Conservation (phyloP, 352 stramenopile genomes). For the Globisporangium cylindrosporum region DNA sequence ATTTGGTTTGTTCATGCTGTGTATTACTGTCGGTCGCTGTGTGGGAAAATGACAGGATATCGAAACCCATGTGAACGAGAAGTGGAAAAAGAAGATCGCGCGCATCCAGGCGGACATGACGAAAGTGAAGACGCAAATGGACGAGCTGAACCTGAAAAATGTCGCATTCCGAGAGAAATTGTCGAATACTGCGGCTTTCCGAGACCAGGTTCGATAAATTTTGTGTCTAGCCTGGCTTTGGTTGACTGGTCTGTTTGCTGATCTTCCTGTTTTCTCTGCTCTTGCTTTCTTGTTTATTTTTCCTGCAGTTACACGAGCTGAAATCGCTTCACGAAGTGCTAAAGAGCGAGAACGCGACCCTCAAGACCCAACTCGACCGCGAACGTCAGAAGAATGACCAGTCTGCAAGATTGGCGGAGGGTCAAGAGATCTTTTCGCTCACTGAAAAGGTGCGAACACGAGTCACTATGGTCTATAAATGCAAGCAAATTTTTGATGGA, state of each 20-base stretch:
- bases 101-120: conserved; percentile 66
- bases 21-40: not conserved
- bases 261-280: not conserved
- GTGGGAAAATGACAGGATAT: conserved; percentile 34
- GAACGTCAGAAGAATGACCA: conserved; percentile 34
- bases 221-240: not conserved
- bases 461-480: not conserved
- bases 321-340: conserved; percentile 49
- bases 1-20: not conserved
- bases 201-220: conserved; percentile 58
- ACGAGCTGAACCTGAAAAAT: conserved; percentile 81
- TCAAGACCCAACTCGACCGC: conserved; percentile 48
- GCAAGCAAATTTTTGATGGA: not conserved
- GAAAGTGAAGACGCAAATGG: conserved; percentile 66
- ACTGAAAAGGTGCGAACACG: conserved; percentile 32
- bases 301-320: conserved; percentile 48
- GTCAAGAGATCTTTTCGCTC: conserved; percentile 32
- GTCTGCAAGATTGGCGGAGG: conserved; percentile 27
- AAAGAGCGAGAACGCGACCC: conserved; percentile 44
- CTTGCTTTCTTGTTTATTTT: not conserved
- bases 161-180: conserved; percentile 70
- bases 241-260: conserved; percentile 1
- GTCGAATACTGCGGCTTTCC: conserved; percentile 46
- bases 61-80: conserved; percentile 61
- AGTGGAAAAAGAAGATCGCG: conserved; percentile 73